Evolutionary conservation across 192 early-diverging fungal species (phyloP), one percentile per base, ranked within the genome.

Genomic region (Lunasporangiospora selenospora): DNA sequence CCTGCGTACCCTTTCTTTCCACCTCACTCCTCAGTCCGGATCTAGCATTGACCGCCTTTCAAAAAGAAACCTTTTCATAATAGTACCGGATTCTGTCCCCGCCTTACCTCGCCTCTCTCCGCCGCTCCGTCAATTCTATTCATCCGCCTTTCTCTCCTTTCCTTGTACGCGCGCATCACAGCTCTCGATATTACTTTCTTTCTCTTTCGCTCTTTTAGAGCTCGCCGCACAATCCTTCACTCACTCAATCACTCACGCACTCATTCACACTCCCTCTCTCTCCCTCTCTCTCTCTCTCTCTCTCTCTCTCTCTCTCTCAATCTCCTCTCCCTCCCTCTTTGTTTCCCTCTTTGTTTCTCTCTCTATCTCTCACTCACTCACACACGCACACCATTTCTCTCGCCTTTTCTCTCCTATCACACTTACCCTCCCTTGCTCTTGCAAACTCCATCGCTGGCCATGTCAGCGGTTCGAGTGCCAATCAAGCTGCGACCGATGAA

Each of bases 401-500:
- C 31, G 11, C 4, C 3, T 43, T 5, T 31, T 56, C 29, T 13
- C 23, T 33, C 39, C 33, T 43, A 32, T 43, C 16, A 27, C n/a
- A n/a, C n/a, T 31, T 33, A 18, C 37, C n/a, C 48, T 30, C 15
- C 26, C 47, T 39, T 41, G 38, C 21, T 3, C 6, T 40, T 24
- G 12, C 18, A 23, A 40, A 7, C 52, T 38, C 27, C 23, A 6
- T 21, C 18, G 11, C 33, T 36, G 9, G n/a, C 33, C 32, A 6
- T 52, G 43, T 21, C 48, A 3, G 39, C 69, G 29, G 34, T 21
- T 31, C 50, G 69, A 33, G 53, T 63, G n/a, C 54, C 69, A 18
- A 43, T 73, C 15, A 73, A 73, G 31, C 42, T 41, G 10, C 26
- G 69, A 42, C 69, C 60, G 2, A 40, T 53, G 1, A 73, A 58